A percentile compares a stretch with the other conserved stretches of the same genome.
Conservation (phyloP, 495 filamentous ascomycete genomes). For the Articulospora tetracladia region DNA sequence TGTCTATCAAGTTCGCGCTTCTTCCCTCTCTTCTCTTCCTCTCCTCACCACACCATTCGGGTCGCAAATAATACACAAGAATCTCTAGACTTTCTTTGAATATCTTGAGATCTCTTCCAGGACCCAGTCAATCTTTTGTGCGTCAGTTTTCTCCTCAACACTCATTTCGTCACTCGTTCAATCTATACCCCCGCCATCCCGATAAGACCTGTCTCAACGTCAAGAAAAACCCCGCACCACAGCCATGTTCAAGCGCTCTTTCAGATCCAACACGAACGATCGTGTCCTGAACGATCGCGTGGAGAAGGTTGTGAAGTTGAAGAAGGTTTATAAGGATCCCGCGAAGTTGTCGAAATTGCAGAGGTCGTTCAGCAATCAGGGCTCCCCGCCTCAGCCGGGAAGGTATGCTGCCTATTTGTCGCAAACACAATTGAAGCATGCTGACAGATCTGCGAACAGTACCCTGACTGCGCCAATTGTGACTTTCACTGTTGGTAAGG, state of each 20-base stretch:
- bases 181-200: constrained; percentile 18
- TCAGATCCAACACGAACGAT: constrained; percentile 37
- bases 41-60: constrained; percentile 30
- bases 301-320: constrained; percentile 61
- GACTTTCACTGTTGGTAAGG: constrained; percentile 72
- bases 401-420: constrained; percentile 21
- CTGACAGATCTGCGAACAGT: constrained; percentile 30
- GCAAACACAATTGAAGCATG: constrained; percentile 1
- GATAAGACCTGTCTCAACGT: constrained; percentile 8
- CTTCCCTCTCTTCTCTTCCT: constrained; percentile 16
- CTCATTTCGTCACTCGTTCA: constrained; percentile 29
- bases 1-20: constrained; percentile 4
- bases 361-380: constrained; percentile 29
- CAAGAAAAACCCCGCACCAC: constrained; percentile 22
- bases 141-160: constrained; percentile 25
- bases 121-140: constrained; percentile 31
- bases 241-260: constrained; percentile 69
- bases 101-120: constrained; percentile 28
- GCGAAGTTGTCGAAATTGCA: constrained; percentile 59
- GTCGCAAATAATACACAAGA: constrained; percentile 25
- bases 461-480: constrained; percentile 67
- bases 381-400: constrained; percentile 13
- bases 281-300: constrained; percentile 49
- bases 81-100: constrained; percentile 30
- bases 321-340: constrained; percentile 60